Conservation (phyloP, 2,329 filamentous ascomycete genomes). For the Aspergillus flavus region DNA sequence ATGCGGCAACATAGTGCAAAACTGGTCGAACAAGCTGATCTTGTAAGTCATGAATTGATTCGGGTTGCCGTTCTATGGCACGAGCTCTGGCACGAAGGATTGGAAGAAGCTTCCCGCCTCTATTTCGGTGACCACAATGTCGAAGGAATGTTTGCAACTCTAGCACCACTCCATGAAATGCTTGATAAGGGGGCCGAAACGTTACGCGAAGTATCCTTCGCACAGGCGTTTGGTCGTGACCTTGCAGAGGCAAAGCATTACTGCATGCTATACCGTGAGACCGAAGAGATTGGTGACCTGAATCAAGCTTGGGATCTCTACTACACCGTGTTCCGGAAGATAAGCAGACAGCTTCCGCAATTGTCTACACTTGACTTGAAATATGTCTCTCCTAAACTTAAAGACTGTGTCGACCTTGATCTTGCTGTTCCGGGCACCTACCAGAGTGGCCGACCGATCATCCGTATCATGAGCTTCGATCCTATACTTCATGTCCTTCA, state of each 20-base stretch:
- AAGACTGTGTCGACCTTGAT: constrained; percentile 81
- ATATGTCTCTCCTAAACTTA: constrained; percentile 93
- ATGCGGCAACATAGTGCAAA: constrained; percentile 94
- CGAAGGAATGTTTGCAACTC: constrained; percentile 91
- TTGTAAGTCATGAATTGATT: constrained; percentile 95
- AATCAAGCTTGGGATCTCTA: constrained; percentile 99
- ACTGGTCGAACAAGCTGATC: constrained; percentile 91
- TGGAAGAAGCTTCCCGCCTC: constrained; percentile 92
- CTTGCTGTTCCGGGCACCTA: constrained; percentile 97
- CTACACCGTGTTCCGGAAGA: constrained; percentile 96
- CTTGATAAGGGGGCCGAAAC: constrained; percentile 91
- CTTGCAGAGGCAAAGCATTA: constrained; percentile 93
- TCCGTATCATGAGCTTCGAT: constrained; percentile 87
- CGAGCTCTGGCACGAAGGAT: constrained; percentile 96
- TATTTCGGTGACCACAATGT: constrained; percentile 99
- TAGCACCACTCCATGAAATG: constrained; percentile 88
- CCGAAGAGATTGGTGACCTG: constrained; percentile 88
- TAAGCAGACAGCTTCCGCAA: constrained; percentile 88
- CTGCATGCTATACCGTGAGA: constrained; percentile 88
- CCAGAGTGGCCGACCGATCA: constrained; percentile 74
- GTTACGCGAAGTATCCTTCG: constrained; percentile 92
- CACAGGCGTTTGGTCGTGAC: constrained; percentile 94
- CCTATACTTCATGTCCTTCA: constrained; percentile 88
- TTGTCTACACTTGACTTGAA: constrained; percentile 90
- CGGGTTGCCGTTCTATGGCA: constrained; percentile 97